phyloP scores from a whole-genome alignment of 1,139 yeast genomes.

The Yamadazyma membranifaciens region DNA sequence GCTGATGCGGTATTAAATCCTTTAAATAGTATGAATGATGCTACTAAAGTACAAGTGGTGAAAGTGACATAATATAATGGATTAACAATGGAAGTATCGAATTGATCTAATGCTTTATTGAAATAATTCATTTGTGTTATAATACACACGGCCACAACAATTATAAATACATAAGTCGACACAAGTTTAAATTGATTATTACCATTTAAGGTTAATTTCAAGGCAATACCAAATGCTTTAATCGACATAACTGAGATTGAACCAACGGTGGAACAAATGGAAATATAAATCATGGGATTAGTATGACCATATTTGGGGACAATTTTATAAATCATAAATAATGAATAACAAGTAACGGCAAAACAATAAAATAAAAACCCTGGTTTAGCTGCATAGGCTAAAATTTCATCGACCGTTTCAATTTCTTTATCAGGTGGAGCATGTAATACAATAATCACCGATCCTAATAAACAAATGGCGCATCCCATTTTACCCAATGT shows the following conservation, averaged over 20 bases:
- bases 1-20: constrained; percentile 86
- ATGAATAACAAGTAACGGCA: constrained; percentile 61
- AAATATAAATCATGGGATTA: constrained; percentile 87
- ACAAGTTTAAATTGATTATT: constrained; percentile 85
- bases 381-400: constrained; percentile 77
- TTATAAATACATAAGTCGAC: constrained; percentile 77
- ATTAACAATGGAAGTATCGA: constrained; percentile 89
- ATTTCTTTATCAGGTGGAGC: constrained; percentile 94
- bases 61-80: constrained; percentile 90
- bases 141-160: constrained; percentile 79
- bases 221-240: constrained; percentile 91
- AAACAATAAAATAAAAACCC: constrained; percentile 70
- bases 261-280: constrained; percentile 89
- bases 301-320: constrained; percentile 80
- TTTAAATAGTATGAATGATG: constrained; percentile 81
- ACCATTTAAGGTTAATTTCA: constrained; percentile 83
- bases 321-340: constrained; percentile 77
- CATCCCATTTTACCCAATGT: constrained; percentile 92
- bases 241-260: constrained; percentile 90
- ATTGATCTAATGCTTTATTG: constrained; percentile 90
- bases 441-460: constrained; percentile 85
- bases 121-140: constrained; percentile 91
- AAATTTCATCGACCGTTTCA: constrained; percentile 83
- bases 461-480: constrained; percentile 85
- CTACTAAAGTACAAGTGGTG: constrained; percentile 83